phyloP scores from a whole-genome alignment of 129 eudicot genomes.

The Deinandra increscens region DNA sequence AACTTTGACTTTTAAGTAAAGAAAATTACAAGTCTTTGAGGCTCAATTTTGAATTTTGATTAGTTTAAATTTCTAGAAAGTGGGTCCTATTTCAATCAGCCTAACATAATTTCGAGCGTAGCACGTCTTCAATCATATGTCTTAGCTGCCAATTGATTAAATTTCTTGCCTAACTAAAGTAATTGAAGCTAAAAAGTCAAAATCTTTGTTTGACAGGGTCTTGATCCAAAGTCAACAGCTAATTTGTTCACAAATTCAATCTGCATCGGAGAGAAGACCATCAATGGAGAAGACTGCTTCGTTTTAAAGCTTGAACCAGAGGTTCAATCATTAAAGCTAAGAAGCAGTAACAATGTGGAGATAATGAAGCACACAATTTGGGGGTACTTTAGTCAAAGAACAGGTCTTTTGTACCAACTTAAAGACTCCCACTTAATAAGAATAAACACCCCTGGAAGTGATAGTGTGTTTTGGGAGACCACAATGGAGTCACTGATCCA shows the following conservation, averaged over 20 bases:
- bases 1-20: conserved; percentile 26
- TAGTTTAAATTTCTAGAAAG: conserved; percentile 6
- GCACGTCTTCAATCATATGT: conserved; percentile 30
- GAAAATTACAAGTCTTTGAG: conserved; percentile 20
- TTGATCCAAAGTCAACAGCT: conserved; percentile 85
- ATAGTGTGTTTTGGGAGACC: conserved; percentile 79
- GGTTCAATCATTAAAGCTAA: conserved; percentile 50
- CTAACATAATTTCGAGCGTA: conserved; percentile 20
- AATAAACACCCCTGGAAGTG: conserved; percentile 56
- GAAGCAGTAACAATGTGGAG: conserved; percentile 83
- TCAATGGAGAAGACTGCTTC: conserved; percentile 74
- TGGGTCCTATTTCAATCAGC: conserved; percentile 33
- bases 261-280: conserved; percentile 72
- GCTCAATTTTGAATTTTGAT: neutral
- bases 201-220: conserved; percentile 60
- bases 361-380: conserved; percentile 83
- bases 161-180: conserved; percentile 17
- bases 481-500: conserved; percentile 77
- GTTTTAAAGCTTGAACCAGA: conserved; percentile 74
- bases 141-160: conserved; percentile 18
- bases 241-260: conserved; percentile 67
- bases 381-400: conserved; percentile 88
- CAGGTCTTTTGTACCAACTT: conserved; percentile 65
- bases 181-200: conserved; percentile 21
- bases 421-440: conserved; percentile 76